Evolutionary conservation across 805 yeast genomes (phyloP), one percentile per base, ranked within the genome.

Genomic region (Barnettozyma salicaria): DNA sequence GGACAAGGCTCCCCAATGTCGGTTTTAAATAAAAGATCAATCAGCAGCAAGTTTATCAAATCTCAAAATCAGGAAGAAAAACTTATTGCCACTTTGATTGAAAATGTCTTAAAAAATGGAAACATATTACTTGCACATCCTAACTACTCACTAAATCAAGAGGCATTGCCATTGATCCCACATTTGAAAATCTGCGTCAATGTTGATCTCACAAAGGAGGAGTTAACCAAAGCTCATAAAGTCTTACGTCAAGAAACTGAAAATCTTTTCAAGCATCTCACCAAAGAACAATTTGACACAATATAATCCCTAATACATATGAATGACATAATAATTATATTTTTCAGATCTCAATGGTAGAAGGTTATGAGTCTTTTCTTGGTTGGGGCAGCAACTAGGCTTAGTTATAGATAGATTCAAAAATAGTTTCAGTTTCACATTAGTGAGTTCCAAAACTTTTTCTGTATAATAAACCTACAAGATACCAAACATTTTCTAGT

Each of bases 141-240:
- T 19, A 76, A 76, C 40, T 67, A 68, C 40, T 70, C 87, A 10
- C 64, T 80, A 37, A 78, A 74, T 47, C 94, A 80, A 53, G 97
- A 88, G 55, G 63, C 77, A 35, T 65, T 83, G 42, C 87, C 92
- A 8, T 60, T 78, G 29, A 68, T 74, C 33, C 86, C 86, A 30
- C 74, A 77, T 41, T 59, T 83, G 47, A 66, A 73, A 38, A 51
- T 82, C 18, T 63, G 65, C 44, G 53, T 75, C 27, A 74, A 72
- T 40, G 64, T 70, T 8, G 70, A 65, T 4, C 60, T 77, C 49
- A 55, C 65, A 12, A 59, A 56, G 27, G 49, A 57, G 12, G 83
- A 79, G 40, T 44, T 76, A 27, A 58, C 52, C 36, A 48, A 55
- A 14, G 70, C 76, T 7, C 70, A 67, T 32, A 53, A 53, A 12